Evolutionary conservation across 305 asterid species (phyloP).

Genomic region (Ilex paraguariensis): DNA sequence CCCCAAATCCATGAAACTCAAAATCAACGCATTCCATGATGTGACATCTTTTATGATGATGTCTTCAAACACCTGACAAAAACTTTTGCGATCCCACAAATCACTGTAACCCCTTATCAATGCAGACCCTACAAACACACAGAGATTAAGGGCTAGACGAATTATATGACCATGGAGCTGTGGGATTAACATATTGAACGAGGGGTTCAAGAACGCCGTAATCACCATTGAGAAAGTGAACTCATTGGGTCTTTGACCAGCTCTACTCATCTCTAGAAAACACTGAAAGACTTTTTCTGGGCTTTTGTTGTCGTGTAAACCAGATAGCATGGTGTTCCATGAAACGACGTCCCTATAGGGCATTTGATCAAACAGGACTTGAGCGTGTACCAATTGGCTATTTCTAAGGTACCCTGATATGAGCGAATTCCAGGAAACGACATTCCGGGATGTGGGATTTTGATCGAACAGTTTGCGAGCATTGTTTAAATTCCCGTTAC

Average conservation of each 20-base stretch:
- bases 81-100: conserved; percentile 34
- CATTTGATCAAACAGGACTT: conserved; percentile 62
- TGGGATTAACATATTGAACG: conserved; percentile 36
- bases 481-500: conserved; percentile 31
- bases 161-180: conserved; percentile 64
- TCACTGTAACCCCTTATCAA: conserved; percentile 74
- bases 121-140: conserved; percentile 66
- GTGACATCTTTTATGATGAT: conserved; percentile 54
- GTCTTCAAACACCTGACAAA: conserved; percentile 61
- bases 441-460: conserved; percentile 38
- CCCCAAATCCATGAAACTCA: conserved; percentile 74
- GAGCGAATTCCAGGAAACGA: conserved; percentile 75
- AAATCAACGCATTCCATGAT: conserved; percentile 68
- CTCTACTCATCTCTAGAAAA: conserved; percentile 42
- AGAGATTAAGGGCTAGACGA: conserved; percentile 43
- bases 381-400: conserved; percentile 38
- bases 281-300: conserved; percentile 35
- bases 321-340: conserved; percentile 82
- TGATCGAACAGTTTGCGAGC: conserved; percentile 64
- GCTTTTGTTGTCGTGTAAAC: conserved; percentile 43
- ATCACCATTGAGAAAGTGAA: conserved; percentile 63
- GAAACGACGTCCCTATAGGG: conserved; percentile 63
- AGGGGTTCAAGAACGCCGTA: conserved; percentile 43
- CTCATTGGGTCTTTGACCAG: conserved; percentile 46
- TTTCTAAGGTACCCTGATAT: conserved; percentile 48